Evolutionary conservation across 257 asterid genomes (phyloP).

Genomic region (Misopates orontium): DNA sequence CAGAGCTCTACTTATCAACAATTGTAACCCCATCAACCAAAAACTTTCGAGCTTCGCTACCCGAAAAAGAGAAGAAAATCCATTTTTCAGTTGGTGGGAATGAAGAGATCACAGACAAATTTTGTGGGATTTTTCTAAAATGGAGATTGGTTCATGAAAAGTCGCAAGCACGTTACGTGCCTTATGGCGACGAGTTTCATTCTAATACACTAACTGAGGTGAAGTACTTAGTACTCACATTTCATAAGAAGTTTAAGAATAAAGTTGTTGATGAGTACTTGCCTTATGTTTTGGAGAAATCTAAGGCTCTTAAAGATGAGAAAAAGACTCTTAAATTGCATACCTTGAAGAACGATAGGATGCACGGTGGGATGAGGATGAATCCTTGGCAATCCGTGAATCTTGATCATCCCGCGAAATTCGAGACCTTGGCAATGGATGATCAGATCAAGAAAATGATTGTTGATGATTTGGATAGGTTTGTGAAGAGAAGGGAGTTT

Average conservation of each 20-base stretch:
- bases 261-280: slow-evolving; percentile 29
- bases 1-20: slow-evolving; percentile 37
- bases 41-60: slow-evolving; percentile 33
- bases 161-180: slow-evolving; percentile 10
- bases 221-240: no score
- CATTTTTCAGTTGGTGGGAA: slow-evolving; percentile 30
- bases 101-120: slow-evolving; percentile 38
- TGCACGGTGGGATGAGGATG: slow-evolving; percentile 31
- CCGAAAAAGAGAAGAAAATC: slow-evolving; percentile 44
- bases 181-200: slow-evolving; percentile 5
- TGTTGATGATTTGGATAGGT: slow-evolving; percentile 48
- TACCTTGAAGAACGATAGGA: slow-evolving; percentile 40
- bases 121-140: slow-evolving; percentile 31
- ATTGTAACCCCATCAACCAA: slow-evolving; percentile 33
- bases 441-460: slow-evolving; percentile 40
- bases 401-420: slow-evolving; percentile 56
- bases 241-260: no score
- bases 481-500: slow-evolving; percentile 52
- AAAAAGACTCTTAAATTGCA: slow-evolving; percentile 48
- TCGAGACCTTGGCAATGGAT: slow-evolving; percentile 72
- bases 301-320: slow-evolving; percentile 37
- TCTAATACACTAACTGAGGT: not conserved
- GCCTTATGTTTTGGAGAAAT: slow-evolving; percentile 37
- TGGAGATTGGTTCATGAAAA: slow-evolving; percentile 40
- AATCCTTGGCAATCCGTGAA: slow-evolving; percentile 42